phyloP scores from a whole-genome alignment of 2,329 filamentous ascomycete genomes.

The Dendrostoma leiphaemia region DNA sequence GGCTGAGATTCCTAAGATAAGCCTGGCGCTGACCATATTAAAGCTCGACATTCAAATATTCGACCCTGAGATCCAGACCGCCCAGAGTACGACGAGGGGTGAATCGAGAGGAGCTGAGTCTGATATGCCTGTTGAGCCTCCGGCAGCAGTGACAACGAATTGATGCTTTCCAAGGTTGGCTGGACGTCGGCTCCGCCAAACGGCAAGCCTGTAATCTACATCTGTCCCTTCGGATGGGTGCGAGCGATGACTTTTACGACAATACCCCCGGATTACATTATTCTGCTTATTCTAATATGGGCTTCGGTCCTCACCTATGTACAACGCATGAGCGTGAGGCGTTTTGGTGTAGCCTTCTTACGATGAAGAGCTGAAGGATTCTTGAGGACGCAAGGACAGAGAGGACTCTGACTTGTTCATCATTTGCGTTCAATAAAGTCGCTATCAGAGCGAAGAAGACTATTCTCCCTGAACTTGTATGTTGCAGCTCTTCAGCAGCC shows the following conservation, averaged over 20 bases:
- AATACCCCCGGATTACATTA: constrained; percentile 14
- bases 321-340: constrained; percentile 17
- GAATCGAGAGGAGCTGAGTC: constrained; percentile 14
- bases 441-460: too few relatives aligned
- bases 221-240: too few relatives aligned
- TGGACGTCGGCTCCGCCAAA: constrained; percentile 1
- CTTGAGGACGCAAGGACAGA: too few relatives aligned
- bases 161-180: constrained; percentile 1
- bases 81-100: constrained; percentile 38
- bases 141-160: constrained; percentile 4
- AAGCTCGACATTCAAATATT: constrained; percentile 80
- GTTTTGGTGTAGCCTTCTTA: too few relatives aligned
- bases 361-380: too few relatives aligned
- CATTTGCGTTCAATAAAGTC: too few relatives aligned
- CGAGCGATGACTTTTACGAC: constrained; percentile 17
- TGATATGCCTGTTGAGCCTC: constrained; percentile 9
- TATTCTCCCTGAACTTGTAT: too few relatives aligned
- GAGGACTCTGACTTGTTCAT: too few relatives aligned
- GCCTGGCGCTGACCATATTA: constrained; percentile 23
- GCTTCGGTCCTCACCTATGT: not conserved
- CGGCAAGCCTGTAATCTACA: constrained; percentile 6
- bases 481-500: too few relatives aligned
- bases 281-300: constrained; percentile 1
- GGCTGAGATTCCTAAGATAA: constrained; percentile 14
- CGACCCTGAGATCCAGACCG: constrained; percentile 67